These are phyloP conservation scores for Podaxis rugospora DNA, from an alignment of 768 basidiomycete species.

Conservation along the genomic window DNA sequence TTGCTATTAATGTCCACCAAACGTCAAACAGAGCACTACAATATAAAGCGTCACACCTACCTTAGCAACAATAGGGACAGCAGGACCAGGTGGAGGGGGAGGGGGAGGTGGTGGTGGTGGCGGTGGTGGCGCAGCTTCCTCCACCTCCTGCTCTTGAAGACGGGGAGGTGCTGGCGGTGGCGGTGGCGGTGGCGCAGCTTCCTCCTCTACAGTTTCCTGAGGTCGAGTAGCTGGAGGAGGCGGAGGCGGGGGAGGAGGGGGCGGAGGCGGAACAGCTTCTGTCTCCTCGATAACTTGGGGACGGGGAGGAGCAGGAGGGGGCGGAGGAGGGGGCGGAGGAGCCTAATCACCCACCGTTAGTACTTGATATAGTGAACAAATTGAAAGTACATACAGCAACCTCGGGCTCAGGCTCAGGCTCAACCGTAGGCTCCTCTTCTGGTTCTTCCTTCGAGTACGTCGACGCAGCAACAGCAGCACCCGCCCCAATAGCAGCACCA, in stretches of 20 bases:
- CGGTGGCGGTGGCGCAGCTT: conserved; percentile 23
- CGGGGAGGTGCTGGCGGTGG: conserved; percentile 27
- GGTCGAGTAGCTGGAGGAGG: conserved; percentile 31
- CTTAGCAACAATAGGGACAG: conserved; percentile 34
- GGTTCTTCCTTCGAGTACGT: conserved; percentile 24
- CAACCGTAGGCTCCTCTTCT: conserved; percentile 17
- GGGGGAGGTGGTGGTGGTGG: conserved; percentile 30
- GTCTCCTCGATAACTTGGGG: conserved; percentile 21
- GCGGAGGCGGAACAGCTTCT: conserved; percentile 21
- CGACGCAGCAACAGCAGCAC: conserved; percentile 22
- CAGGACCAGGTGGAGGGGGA: conserved; percentile 47
- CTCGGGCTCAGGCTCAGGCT: conserved; percentile 19
- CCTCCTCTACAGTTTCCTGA: conserved; percentile 19
- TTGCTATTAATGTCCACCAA: conserved; percentile 25
- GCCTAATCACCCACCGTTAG: conserved; percentile 15
- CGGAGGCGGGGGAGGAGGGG: conserved; percentile 32
- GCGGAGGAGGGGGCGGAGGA: conserved; percentile 32
- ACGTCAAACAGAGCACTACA: background rate
- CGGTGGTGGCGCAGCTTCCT: conserved; percentile 28
- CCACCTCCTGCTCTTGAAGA: conserved; percentile 17
- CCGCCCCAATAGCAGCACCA: conserved; percentile 27
- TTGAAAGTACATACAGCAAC: conserved; percentile 17
- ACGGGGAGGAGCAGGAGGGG: conserved; percentile 32
- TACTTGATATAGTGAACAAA: conserved; percentile 1
- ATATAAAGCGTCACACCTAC: conserved; percentile 17